Percentiles rank a stretch among this genome's conserved stretches.
Conservation (phyloP, 345 rosid species). For the Heritiera littoralis region DNA sequence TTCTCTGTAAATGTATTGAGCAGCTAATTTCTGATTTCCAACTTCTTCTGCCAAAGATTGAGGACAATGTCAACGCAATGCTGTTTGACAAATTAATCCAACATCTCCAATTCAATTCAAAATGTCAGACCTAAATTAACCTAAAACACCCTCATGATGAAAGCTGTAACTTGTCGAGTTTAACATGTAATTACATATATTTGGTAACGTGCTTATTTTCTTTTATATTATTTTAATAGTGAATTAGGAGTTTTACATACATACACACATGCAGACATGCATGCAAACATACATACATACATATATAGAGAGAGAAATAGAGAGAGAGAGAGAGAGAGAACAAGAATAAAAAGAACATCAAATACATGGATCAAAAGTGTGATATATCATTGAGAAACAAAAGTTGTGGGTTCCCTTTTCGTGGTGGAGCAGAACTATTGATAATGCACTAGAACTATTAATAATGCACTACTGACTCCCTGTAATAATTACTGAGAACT, state of each 20-base stretch:
- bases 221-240: not conserved
- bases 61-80: not conserved
- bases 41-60: slow-evolving; percentile 41
- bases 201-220: not conserved
- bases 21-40: slow-evolving; percentile 39
- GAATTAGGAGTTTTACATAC: slow-evolving; percentile 3
- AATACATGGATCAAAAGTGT: not conserved
- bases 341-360: not conserved
- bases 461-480: not conserved
- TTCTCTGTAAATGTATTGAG: slow-evolving; percentile 44
- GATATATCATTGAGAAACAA: not conserved
- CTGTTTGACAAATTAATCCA: not conserved
- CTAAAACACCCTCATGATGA: not conserved
- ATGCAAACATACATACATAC: too few relatives aligned
- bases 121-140: not conserved
- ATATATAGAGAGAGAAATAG: too few relatives aligned
- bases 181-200: not conserved
- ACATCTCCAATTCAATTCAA: not conserved
- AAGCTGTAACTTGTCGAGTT: not conserved
- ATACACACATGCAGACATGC: too few relatives aligned
- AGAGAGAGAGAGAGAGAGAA: not conserved
- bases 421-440: not conserved
- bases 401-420: not conserved
- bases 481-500: not conserved
- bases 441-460: not conserved